Evolutionary conservation across 176 grass and related monocot species (phyloP).

Genomic region (Musa troglodytarum): DNA sequence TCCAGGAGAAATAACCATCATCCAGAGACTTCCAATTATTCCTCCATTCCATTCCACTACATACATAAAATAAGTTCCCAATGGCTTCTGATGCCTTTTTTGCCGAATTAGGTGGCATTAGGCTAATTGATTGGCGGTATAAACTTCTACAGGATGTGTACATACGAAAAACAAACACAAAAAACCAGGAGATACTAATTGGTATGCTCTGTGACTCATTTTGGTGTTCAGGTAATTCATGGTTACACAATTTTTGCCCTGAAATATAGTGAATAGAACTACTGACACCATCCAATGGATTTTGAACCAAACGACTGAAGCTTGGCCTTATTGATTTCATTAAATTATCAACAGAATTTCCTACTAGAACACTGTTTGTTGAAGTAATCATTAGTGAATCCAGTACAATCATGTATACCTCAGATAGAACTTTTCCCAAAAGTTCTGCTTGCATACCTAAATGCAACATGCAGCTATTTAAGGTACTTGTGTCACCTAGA

Average conservation of each 20-base stretch:
- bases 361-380: slow-evolving; percentile 67
- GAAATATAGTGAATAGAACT: slow-evolving; percentile 39
- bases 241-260: slow-evolving; percentile 26
- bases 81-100: slow-evolving; percentile 55
- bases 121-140: slow-evolving; percentile 54
- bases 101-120: slow-evolving; percentile 76
- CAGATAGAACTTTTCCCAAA: slow-evolving; percentile 69
- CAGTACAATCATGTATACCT: slow-evolving; percentile 55
- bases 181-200: slow-evolving; percentile 45
- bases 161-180: slow-evolving; percentile 57
- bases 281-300: slow-evolving; percentile 36
- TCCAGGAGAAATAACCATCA: slow-evolving; percentile 83
- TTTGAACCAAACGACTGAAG: slow-evolving; percentile 57
- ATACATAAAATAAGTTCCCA: slow-evolving; percentile 50
- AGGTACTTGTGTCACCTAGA: slow-evolving; percentile 15
- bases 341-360: slow-evolving; percentile 73
- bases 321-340: slow-evolving; percentile 41
- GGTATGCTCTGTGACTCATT: slow-evolving; percentile 15
- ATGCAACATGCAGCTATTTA: slow-evolving; percentile 23
- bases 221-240: slow-evolving; percentile 27
- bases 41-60: slow-evolving; percentile 62
- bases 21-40: slow-evolving; percentile 37
- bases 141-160: slow-evolving; percentile 74
- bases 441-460: slow-evolving; percentile 45
- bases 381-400: slow-evolving; percentile 61